These are phyloP conservation scores for Salix suchowensis DNA, from an alignment of 345 rosid genomes.

Conservation along the genomic window DNA sequence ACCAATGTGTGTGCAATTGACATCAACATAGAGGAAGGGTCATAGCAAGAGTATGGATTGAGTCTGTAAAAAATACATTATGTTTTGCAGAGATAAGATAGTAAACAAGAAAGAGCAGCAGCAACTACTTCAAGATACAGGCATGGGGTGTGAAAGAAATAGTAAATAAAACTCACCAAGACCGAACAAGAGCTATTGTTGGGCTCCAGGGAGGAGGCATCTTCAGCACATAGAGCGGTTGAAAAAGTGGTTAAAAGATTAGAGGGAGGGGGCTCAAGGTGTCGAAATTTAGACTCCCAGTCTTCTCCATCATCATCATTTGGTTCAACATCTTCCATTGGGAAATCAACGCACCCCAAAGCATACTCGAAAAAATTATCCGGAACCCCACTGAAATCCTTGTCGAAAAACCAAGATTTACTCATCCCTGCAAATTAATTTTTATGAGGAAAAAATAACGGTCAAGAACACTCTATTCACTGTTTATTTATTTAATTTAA, in stretches of 20 bases:
- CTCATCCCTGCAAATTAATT: conserved; percentile 8
- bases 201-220: conserved; percentile 12
- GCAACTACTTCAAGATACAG: too few relatives aligned
- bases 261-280: conserved; percentile 64
- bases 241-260: conserved; percentile 43
- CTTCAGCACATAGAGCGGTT: conserved; percentile 29
- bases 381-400: conserved; percentile 39
- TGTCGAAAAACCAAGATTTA: conserved; percentile 50
- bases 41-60: too few relatives aligned
- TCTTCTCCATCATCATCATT: conserved; percentile 37
- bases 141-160: too few relatives aligned
- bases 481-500: too few relatives aligned
- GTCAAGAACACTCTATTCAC: too few relatives aligned
- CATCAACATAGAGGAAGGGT: too few relatives aligned
- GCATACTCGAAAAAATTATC: conserved; percentile 66
- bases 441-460: too few relatives aligned
- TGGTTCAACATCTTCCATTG: conserved; percentile 56
- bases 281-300: conserved; percentile 59
- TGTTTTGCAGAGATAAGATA: too few relatives aligned
- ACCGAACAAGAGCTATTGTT: too few relatives aligned
- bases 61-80: too few relatives aligned
- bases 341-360: conserved; percentile 46
- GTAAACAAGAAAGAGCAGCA: too few relatives aligned
- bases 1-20: too few relatives aligned
- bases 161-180: conserved; percentile 41